Evolutionary conservation across 306 rosid species (phyloP), one percentile per base, ranked within the genome.

Genomic region (Boehmeria nivea): DNA sequence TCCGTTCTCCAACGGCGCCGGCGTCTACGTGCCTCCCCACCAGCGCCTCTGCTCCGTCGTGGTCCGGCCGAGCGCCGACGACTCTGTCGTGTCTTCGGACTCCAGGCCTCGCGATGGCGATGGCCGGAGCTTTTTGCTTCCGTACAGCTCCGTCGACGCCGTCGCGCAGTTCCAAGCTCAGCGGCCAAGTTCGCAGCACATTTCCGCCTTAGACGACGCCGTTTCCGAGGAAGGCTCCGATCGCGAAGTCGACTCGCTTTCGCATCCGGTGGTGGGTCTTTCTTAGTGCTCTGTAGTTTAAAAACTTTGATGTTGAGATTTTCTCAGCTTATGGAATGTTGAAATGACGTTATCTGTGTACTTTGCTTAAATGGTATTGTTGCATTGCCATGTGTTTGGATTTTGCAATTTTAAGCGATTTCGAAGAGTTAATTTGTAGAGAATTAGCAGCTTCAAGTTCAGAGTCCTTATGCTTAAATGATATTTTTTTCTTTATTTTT

Each of bases 1-100:
- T 59, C 95, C 78, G 40, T 71, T 87, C 46, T 79, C 95, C 40
- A 2, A 0, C 36, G 36, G 65, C 57, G 84, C 79, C 56, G 88
- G 82, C 72, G 56, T 81, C 26, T 89, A 89, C 66, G 76, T 89
- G 26, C 94, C 97, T 61, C 97, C 95, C 23, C 97, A 79, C 75
- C 79, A 83, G 16, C 95, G 94, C 27, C 72, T 74, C 3, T 95
- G 83, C 76, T 80, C 90, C 54, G 80, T 74, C 56, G 57, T 75
- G 36, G 55, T 67, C 46, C 16, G 76, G 54, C 54, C 68, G 14
- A 73, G 48, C 36, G 5, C 36, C 55, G 13, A 52, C 74, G 64
- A 51, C 54, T 59, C 94, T 19, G 24, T 78, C 55, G 40, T 78
- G 68, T 54, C 78, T 1, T 3, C 57, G 22, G 49, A 54, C 67